Evolutionary conservation across 306 rosid genomes (phyloP).

Genomic region (Biancaea sappan): DNA sequence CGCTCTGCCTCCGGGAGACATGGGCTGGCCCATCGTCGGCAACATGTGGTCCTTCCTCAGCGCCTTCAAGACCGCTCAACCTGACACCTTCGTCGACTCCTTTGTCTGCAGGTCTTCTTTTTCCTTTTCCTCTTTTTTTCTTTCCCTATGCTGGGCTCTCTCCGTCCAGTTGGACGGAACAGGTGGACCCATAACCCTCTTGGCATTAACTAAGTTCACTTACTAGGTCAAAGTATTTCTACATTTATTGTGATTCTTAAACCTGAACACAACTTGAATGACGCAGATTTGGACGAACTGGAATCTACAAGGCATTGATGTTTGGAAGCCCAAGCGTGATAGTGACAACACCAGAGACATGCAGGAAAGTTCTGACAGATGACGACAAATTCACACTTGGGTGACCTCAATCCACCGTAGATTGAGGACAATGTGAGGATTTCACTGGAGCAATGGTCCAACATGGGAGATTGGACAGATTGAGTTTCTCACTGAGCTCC

Average conservation of each 20-base stretch:
- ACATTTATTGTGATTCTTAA: background rate
- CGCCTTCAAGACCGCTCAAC: constrained; percentile 82
- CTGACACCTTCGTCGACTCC: constrained; percentile 77
- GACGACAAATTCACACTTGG: constrained; percentile 73
- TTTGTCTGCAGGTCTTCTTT: constrained; percentile 59
- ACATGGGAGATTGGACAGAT: constrained; percentile 63
- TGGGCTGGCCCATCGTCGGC: constrained; percentile 92
- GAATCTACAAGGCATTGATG: constrained; percentile 81
- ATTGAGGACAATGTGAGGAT: constrained; percentile 56
- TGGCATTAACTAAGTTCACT: too few species aligned
- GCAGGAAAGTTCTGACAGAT: constrained; percentile 72
- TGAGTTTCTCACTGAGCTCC: constrained; percentile 66
- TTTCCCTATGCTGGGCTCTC: too few species aligned
- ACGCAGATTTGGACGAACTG: constrained; percentile 69
- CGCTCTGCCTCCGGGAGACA: constrained; percentile 84
- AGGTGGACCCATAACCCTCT: background rate
- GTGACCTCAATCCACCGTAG: constrained; percentile 76
- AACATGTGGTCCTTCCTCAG: constrained; percentile 93
- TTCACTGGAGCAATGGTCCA: constrained; percentile 76
- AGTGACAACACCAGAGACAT: constrained; percentile 70
- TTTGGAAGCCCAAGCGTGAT: constrained; percentile 81
- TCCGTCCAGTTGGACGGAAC: too few species aligned
- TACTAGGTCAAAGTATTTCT: background rate
- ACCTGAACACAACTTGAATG: background rate
- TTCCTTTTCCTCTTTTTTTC: background rate